Evolutionary conservation across 2,329 filamentous ascomycete species (phyloP), one percentile per base, ranked within the genome.

Genomic region (Phialemoniopsis sp.): DNA sequence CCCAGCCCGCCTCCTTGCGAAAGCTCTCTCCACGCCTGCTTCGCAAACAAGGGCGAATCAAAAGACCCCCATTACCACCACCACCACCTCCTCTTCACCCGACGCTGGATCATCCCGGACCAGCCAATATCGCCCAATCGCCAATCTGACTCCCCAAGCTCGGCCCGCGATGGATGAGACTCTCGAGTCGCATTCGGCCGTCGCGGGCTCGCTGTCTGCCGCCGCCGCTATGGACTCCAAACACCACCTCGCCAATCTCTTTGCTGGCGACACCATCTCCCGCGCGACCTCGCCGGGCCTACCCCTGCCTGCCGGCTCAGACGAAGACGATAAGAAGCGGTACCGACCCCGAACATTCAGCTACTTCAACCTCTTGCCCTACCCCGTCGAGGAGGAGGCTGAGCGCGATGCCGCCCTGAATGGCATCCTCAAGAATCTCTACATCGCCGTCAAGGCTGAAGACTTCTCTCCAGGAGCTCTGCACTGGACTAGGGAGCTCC

Each of bases 401-500:
- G 78, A 89, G 63, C 80, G 90, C 47, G 83, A 94, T 58, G 76
- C 74, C 37, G 89, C 90, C 46, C 71, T 98, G 34, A 76, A 85
- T 34, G 88, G 89, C 58, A 97, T 96, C 52, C 74, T 97, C 51
- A 93, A 90, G 60, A 87, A 95, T 56, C 82, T 98, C 21, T 97
- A 95, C 61, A 87, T 96, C 52, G 80, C 91, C 41, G 75, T 98
- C 47, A 85, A 89, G 58, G 85, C 93, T 4, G 89, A 95, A 49
- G 93, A 98, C 63, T 97, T 97, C 63, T 84, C 86, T 17, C 88
- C 91, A 0, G 93, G 93, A 28, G 93, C 91, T 19, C 74, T 95
- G 45, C 91, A 98, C 64, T 98, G 93, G 93, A 96, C 93, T 13
- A 82, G 91, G 50, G 93, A 98, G 76, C 82, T 98, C 35, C 82